Evolutionary conservation across 2,329 filamentous ascomycete genomes (phyloP).

Genomic region (Scortechinia acanthostroma): DNA sequence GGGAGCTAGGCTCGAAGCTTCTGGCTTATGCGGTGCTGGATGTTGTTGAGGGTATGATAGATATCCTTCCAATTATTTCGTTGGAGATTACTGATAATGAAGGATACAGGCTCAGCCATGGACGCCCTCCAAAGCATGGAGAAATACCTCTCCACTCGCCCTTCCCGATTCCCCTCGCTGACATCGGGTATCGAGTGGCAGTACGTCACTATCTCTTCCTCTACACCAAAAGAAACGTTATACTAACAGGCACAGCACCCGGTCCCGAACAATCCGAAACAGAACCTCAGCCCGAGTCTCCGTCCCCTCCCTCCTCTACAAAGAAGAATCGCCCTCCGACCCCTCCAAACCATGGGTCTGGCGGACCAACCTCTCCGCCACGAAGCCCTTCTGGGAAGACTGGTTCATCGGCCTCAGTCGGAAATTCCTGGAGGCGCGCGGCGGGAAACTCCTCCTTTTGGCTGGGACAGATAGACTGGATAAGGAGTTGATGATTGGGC

Average conservation of each 20-base stretch:
- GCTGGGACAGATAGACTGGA: conserved; percentile 86
- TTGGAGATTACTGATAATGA: background rate
- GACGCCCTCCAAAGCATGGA: conserved; percentile 93
- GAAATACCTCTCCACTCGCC: conserved; percentile 77
- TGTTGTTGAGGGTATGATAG: conserved; percentile 67
- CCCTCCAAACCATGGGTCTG: conserved; percentile 61
- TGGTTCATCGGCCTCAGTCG: conserved; percentile 86
- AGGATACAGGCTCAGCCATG: conserved; percentile 67
- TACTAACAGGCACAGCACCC: too few species aligned
- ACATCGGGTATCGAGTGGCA: conserved; percentile 89
- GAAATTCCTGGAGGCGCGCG: conserved; percentile 76
- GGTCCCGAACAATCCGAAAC: conserved; percentile 81
- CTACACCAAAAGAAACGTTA: background rate
- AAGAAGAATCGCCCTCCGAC: conserved; percentile 17
- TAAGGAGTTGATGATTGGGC: conserved; percentile 86
- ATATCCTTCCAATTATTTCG: too few species aligned
- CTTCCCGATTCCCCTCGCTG: conserved; percentile 69
- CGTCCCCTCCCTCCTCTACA: conserved; percentile 70
- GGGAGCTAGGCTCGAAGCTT: conserved; percentile 57
- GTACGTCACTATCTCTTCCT: background rate
- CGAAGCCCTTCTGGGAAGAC: conserved; percentile 85
- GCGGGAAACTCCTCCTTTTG: conserved; percentile 77
- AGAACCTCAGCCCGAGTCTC: conserved; percentile 76
- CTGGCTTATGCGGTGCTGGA: conserved; percentile 87
- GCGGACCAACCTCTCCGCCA: conserved; percentile 76